A percentile compares a stretch with the other conserved stretches of the same genome.
Evolutionary conservation across 2,329 filamentous ascomycete genomes (phyloP).

Genomic region (Nakataea oryzae): DNA sequence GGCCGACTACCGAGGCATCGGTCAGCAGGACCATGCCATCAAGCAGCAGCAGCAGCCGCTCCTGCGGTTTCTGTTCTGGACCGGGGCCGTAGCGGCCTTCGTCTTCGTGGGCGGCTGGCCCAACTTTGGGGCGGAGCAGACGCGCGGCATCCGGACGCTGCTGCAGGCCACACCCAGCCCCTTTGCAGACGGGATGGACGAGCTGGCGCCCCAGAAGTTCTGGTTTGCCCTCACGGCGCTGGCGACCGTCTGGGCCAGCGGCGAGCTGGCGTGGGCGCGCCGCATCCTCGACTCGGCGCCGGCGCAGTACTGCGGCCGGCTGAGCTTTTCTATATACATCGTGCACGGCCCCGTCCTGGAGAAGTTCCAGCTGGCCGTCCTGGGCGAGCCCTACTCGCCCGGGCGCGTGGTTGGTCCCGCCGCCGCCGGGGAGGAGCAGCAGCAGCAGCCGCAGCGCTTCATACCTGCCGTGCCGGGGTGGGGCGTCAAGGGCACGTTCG

Average conservation of each 20-base stretch:
- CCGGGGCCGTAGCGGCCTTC: conserved; percentile 16
- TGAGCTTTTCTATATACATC: conserved; percentile 48
- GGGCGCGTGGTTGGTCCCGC: conserved; percentile 10
- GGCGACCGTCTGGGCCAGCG: conserved; percentile 25
- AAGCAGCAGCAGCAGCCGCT: background rate
- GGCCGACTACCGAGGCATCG: conserved; percentile 2
- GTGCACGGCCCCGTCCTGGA: conserved; percentile 42
- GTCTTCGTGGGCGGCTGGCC: conserved; percentile 30
- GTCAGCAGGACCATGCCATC: background rate
- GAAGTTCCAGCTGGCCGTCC: conserved; percentile 19
- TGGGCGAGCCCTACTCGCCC: conserved; percentile 15
- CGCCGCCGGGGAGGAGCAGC: conserved; percentile 9
- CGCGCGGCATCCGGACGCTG: conserved; percentile 21
- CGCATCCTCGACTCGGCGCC: conserved; percentile 32
- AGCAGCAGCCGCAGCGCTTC: conserved; percentile 4
- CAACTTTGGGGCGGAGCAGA: conserved; percentile 20
- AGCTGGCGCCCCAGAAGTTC: conserved; percentile 22
- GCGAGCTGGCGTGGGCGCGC: conserved; percentile 22
- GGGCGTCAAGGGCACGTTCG: conserved; percentile 21
- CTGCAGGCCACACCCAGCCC: conserved; percentile 20
- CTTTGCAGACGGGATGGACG: conserved; percentile 18
- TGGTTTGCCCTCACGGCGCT: conserved; percentile 25
- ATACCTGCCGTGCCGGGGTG: conserved; percentile 12
- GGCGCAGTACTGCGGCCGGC: conserved; percentile 44
- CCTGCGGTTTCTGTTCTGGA: conserved; percentile 11